A percentile compares a stretch with the other conserved stretches of the same genome.
Conservation (phyloP, 2,329 filamentous ascomycete species). For the Trichoderma arundinaceum region DNA sequence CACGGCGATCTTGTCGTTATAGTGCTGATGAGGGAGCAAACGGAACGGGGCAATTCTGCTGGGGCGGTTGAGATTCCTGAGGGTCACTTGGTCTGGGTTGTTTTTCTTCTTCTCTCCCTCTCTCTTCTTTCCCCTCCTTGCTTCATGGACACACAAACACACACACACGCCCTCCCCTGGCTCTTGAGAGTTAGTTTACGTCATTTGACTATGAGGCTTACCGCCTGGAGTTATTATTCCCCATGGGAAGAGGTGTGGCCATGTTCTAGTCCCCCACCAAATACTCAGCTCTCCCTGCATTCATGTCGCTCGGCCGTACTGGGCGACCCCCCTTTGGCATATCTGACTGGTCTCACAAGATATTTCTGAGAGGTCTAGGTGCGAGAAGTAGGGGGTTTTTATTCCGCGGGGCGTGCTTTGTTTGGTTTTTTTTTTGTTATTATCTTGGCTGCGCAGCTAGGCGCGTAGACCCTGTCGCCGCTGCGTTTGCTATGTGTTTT, state of each 20-base stretch:
- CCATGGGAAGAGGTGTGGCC: slow-evolving; percentile 3
- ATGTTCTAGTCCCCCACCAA: background rate
- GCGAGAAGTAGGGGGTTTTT: background rate
- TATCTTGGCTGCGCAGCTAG: background rate
- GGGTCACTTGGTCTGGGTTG: slow-evolving; percentile 19
- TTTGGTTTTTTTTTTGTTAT: background rate
- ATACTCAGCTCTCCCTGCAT: background rate
- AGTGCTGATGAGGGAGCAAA: slow-evolving; percentile 24
- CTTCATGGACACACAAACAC: background rate
- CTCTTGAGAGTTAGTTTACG: slow-evolving; percentile 1
- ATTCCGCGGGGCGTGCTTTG: background rate
- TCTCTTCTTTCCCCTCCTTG: background rate
- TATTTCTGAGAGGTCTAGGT: background rate
- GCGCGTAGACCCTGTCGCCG: slow-evolving; percentile 3
- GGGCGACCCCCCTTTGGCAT: background rate
- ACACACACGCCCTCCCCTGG: background rate
- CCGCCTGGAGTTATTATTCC: background rate
- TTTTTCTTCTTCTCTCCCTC: background rate
- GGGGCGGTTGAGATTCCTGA: slow-evolving; percentile 6
- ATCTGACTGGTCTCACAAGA: background rate
- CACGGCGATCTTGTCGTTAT: slow-evolving; percentile 1
- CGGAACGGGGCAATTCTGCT: slow-evolving; percentile 14
- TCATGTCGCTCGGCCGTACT: background rate
- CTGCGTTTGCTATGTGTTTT: background rate
- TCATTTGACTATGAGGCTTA: background rate